Conservation (phyloP, 1,139 yeast genomes). For the Debaryomyces singareniensis region DNA sequence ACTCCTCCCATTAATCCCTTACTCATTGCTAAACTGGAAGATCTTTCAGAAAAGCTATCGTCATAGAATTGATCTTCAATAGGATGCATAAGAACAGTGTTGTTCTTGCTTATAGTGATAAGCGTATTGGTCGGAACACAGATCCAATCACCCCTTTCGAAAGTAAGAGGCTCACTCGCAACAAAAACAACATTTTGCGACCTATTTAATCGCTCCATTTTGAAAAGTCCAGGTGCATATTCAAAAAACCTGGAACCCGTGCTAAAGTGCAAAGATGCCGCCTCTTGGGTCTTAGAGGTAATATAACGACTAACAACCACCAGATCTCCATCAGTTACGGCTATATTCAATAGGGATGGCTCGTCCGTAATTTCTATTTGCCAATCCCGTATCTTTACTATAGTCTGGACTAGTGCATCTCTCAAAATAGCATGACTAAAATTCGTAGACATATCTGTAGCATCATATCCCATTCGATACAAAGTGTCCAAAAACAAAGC, state of each 20-base stretch:
- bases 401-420: constrained; percentile 65
- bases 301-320: constrained; percentile 86
- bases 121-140: constrained; percentile 91
- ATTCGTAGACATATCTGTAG: constrained; percentile 28
- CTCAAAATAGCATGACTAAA: constrained; percentile 55
- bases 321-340: constrained; percentile 89
- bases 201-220: constrained; percentile 89
- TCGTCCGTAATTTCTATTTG: constrained; percentile 43
- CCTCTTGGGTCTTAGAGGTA: constrained; percentile 86
- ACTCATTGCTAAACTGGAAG: constrained; percentile 77
- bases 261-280: constrained; percentile 91
- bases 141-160: constrained; percentile 96
- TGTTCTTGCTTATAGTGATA: constrained; percentile 68
- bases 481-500: constrained; percentile 80
- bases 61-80: constrained; percentile 85
- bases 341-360: constrained; percentile 87
- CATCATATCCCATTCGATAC: constrained; percentile 69
- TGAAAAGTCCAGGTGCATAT: constrained; percentile 81
- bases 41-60: constrained; percentile 57
- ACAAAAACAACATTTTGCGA: constrained; percentile 94
- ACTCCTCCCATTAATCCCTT: constrained; percentile 83
- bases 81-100: constrained; percentile 87
- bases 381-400: constrained; percentile 69
- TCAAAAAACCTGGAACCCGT: constrained; percentile 90
- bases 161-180: constrained; percentile 93